These are phyloP conservation scores for Vanrija pseudolonga DNA, from an alignment of 1,284 basidiomycete genomes.

Conservation along the genomic window DNA sequence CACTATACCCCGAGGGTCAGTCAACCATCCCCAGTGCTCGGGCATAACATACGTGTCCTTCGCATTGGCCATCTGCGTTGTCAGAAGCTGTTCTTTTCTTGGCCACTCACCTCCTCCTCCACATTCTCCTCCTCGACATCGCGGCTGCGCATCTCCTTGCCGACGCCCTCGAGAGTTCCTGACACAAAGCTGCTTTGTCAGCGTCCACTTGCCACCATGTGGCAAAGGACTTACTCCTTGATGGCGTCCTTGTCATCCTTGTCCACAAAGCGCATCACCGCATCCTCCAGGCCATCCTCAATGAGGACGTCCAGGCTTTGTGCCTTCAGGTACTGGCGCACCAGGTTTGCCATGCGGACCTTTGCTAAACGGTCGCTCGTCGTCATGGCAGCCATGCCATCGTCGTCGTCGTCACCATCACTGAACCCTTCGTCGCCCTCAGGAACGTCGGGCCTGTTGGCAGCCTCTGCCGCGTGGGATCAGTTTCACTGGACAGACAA, in stretches of 20 bases:
- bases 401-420: constrained; percentile 62
- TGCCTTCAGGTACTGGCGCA: constrained; percentile 79
- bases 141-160: constrained; percentile 51
- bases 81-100: constrained; percentile 53
- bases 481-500: not conserved
- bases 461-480: constrained; percentile 27
- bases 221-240: constrained; percentile 56
- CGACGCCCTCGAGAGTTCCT: constrained; percentile 60
- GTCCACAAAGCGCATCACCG: constrained; percentile 88
- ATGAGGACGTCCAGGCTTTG: constrained; percentile 84
- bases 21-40: no score
- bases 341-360: constrained; percentile 57
- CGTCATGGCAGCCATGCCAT: constrained; percentile 53
- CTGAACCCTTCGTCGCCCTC: constrained; percentile 56
- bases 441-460: constrained; percentile 37
- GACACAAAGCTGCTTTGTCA: constrained; percentile 61
- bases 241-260: constrained; percentile 93
- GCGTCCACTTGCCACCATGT: not conserved
- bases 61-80: constrained; percentile 62
- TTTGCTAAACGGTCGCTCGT: constrained; percentile 43
- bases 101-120: constrained; percentile 59
- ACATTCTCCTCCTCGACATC: constrained; percentile 64
- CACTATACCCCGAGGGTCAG: constrained; percentile 17
- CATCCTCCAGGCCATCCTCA: constrained; percentile 81
- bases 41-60: constrained; percentile 68